Evolutionary conservation across 108 stramenopile genomes (phyloP), one percentile per base, ranked within the genome.

Genomic region (Fragilariopsis cylindrus): DNA sequence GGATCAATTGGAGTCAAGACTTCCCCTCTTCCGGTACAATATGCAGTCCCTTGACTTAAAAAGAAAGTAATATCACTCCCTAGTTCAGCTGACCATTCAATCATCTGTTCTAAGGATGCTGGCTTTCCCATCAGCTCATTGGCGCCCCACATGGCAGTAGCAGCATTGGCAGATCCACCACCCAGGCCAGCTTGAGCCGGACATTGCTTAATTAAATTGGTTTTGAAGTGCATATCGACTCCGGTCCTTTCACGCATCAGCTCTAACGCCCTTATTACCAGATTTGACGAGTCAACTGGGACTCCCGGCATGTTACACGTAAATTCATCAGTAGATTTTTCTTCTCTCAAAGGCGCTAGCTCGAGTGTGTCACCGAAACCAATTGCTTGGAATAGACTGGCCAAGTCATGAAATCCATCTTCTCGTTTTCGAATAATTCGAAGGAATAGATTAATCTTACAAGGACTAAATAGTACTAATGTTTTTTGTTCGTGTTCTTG

Each of bases 1-100:
- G 91, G 88, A 69, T 91, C 82, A 43, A 95, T 88, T 4, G 95
- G 86, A 3, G 94, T 83, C 81, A 98, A 91, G 12, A 98, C 79
- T 76, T 98, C 98, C 21, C 98, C 98, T 21, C 98, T 81, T 7
- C 98, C 96, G 5, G 98, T 98, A 76, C 98, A 98, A 69, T 96
- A 98, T 43, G 96, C 95, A 3, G 95, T 97, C n/a, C 98, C 97
- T 54, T 80, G 80, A 39, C 90, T 91, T 40, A 98, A 73, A 75
- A 98, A 98, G 76, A 98, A 98, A 15, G 98, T 97, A 48, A 98
- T 97, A 70, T 98, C 98, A 65, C 93, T 94, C 12, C 97, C 97
- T 44, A 98, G 75, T 41, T 81, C 96, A 15, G 84, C 96, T 55
- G 93, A 93, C 97, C 97, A 98, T 74, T 93, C 89, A 62, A 95